These are phyloP conservation scores for Pyrrhoderma noxium DNA, from an alignment of 1,284 basidiomycete genomes.

Conservation along the genomic window DNA sequence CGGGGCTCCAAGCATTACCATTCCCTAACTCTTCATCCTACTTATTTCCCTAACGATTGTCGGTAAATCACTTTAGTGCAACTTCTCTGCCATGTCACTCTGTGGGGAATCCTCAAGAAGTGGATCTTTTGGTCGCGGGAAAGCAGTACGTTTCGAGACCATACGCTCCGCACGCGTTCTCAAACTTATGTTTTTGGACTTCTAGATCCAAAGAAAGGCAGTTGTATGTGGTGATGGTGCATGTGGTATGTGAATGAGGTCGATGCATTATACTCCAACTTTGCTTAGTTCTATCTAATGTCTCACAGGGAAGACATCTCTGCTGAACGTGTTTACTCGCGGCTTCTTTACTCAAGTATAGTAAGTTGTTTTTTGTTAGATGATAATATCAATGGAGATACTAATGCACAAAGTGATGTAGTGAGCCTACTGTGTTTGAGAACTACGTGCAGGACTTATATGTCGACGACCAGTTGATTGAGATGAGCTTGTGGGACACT, in stretches of 20 bases:
- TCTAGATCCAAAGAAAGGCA: constrained; percentile 60
- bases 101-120: constrained; percentile 25
- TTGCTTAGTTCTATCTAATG: background rate
- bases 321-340: constrained; percentile 78
- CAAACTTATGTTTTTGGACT: constrained; percentile 2
- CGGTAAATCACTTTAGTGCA: background rate
- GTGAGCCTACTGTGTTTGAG: constrained; percentile 89
- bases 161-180: background rate
- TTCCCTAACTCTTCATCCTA: background rate
- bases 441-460: constrained; percentile 85
- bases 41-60: too few relatives aligned
- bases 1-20: too few relatives aligned
- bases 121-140: constrained; percentile 26
- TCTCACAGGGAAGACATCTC: constrained; percentile 63
- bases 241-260: constrained; percentile 49
- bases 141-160: constrained; percentile 22
- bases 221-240: constrained; percentile 91
- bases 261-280: too few relatives aligned
- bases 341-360: constrained; percentile 87
- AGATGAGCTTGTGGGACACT: constrained; percentile 94
- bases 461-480: constrained; percentile 78
- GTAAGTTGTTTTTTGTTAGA: constrained; percentile 39
- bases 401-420: constrained; percentile 24
- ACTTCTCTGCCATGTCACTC: constrained; percentile 21
- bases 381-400: constrained; percentile 9